Base-by-base conservation (phyloP, 208 protist genomes). In the Plasmodiophora brassicae region DNA sequence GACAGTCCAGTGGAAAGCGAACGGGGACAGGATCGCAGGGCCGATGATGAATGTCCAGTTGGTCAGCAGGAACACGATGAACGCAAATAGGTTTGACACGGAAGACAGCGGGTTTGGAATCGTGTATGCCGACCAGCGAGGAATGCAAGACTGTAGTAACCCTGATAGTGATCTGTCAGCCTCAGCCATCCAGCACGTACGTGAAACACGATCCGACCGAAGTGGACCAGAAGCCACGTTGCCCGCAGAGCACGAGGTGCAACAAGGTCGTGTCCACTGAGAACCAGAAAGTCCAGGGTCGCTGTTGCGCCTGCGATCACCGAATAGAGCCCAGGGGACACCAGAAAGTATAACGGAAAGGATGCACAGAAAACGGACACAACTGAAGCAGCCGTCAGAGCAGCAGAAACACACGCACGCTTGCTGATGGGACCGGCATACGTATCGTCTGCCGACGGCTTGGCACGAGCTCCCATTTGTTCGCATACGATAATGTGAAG, bases 11-110 rank as follows among this genome's bases (percentile, higher is more conserved):
- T 78, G 20, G 65, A 78, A 32, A 38, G 32, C n/a, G 5, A 44
- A 38, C 41, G 65, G 5, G 14, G n/a, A n/a, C 5, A 78, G n/a
- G 20, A 78, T 78, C 32, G 41, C 20, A 5, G 65, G n/a, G n/a
- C 14, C 65, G n/a, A 78, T 5, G n/a, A 78, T 8, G n/a, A 78
- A 78, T 32, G 65, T 36, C 65, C 65, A 78, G n/a, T 78, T 78
- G 32, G 65, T 38, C n/a, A 78, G 5, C 5, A 78, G 32, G n/a
- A 78, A 78, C 5, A 78, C 10, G 5, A 78, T 5, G 65, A 38
- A 78, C 32, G 32, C 65, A 36, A 78, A 14, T 14, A 78, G 65
- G 41, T 5, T 8, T 8, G 20, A 78, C 65, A 78, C 20, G 20
- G 65, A 78, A 5, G 14, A 5, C 5, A 78, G 20, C 41, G n/a